Conservation (phyloP, 208 protist species). For the Balamuthia mandrillaris region DNA sequence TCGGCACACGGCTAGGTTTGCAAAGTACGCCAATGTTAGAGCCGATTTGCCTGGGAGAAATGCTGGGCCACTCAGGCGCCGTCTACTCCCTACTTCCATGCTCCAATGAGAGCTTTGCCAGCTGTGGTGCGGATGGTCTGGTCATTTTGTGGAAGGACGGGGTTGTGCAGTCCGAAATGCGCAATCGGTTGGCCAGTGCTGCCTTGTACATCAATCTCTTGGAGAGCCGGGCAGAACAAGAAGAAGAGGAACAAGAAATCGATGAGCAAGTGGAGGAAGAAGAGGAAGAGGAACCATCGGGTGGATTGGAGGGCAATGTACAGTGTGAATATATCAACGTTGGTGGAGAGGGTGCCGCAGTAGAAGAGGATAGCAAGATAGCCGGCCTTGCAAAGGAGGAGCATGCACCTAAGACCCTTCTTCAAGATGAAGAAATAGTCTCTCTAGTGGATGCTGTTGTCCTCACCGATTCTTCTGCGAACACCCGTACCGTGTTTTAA, state of each 20-base stretch:
- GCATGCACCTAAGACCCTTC: no score
- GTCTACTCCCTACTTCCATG: neutral
- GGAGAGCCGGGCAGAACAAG: neutral
- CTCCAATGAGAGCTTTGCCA: neutral
- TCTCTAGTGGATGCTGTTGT: no score
- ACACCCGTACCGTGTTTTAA: no score
- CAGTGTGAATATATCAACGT: no score
- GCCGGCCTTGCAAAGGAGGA: no score
- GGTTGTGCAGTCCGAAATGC: neutral
- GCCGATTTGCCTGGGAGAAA: conserved; percentile 6
- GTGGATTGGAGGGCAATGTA: no score
- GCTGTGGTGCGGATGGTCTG: conserved; percentile 2
- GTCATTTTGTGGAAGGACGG: conserved; percentile 30
- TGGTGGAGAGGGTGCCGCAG: no score
- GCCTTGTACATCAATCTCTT: neutral
- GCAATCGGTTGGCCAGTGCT: neutral
- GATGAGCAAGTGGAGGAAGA: neutral
- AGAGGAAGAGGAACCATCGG: conserved; percentile 11
- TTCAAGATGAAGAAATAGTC: no score
- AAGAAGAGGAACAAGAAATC: neutral
- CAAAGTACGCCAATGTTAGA: neutral
- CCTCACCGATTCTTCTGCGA: no score
- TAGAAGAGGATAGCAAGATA: no score
- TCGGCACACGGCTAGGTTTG: neutral
- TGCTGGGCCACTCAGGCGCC: conserved; percentile 15